phyloP scores from a whole-genome alignment of 1,284 basidiomycete genomes.

The Moesziomyces globuligerus region DNA sequence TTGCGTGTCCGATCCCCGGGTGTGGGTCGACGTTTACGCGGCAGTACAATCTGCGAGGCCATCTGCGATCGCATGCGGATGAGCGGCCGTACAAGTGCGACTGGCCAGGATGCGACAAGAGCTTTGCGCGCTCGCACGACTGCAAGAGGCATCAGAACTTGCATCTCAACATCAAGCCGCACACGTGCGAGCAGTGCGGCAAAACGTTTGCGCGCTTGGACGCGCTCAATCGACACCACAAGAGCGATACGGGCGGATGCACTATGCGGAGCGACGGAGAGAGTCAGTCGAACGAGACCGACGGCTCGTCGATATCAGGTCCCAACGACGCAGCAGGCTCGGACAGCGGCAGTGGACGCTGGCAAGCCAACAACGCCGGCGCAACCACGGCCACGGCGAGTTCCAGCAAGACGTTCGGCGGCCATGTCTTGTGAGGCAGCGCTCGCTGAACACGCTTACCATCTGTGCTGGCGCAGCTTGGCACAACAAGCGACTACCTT shows the following conservation, averaged over 20 bases:
- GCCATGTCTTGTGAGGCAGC: conserved; percentile 29
- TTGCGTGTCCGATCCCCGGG: conserved; percentile 90
- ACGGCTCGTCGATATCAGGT: conserved; percentile 13
- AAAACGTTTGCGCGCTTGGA: conserved; percentile 93
- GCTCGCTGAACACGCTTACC: background rate
- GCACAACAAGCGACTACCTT: no score
- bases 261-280: conserved; percentile 24
- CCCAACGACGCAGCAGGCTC: conserved; percentile 2
- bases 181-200: conserved; percentile 88
- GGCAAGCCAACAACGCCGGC: background rate
- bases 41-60: conserved; percentile 75
- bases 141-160: conserved; percentile 78
- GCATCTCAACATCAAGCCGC: conserved; percentile 84
- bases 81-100: conserved; percentile 92
- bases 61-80: conserved; percentile 94
- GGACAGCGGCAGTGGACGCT: conserved; percentile 9
- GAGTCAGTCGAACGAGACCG: conserved; percentile 36
- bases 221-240: conserved; percentile 77
- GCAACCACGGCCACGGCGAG: background rate
- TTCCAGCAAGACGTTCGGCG: conserved; percentile 27
- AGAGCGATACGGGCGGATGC: conserved; percentile 56
- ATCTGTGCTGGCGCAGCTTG: no score
- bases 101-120: conserved; percentile 91
- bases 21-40: conserved; percentile 83
- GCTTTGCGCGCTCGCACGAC: conserved; percentile 93